Percentiles rank a stretch among this genome's conserved stretches.
Evolutionary conservation across 768 basidiomycete genomes (phyloP).

Genomic region (Tylopilus balloui): DNA sequence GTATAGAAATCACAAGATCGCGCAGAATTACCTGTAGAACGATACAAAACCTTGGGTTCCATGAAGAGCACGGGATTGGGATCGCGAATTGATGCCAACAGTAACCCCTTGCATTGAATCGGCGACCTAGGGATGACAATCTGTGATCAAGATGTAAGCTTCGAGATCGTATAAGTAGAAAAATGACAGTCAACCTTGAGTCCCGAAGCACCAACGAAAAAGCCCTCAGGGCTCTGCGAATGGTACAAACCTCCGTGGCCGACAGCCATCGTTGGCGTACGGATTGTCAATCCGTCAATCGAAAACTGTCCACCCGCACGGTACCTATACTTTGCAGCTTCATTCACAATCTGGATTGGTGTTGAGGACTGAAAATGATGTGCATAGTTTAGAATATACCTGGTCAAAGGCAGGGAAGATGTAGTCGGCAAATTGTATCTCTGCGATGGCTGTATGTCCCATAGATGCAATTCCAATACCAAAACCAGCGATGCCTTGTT

Average conservation of each 20-base stretch:
- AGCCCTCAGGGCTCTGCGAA: slow-evolving; percentile 93
- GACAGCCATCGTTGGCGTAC: slow-evolving; percentile 90
- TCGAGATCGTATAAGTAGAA: neutral
- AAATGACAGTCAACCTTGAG: slow-evolving; percentile 55
- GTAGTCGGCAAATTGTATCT: slow-evolving; percentile 89
- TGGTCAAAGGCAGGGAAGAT: slow-evolving; percentile 96
- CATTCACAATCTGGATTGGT: slow-evolving; percentile 74
- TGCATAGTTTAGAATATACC: slow-evolving; percentile 36
- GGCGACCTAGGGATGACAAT: slow-evolving; percentile 93
- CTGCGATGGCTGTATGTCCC: slow-evolving; percentile 93
- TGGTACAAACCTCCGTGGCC: slow-evolving; percentile 91
- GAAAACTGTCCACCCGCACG: slow-evolving; percentile 82
- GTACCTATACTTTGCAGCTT: slow-evolving; percentile 90
- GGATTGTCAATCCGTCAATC: slow-evolving; percentile 77
- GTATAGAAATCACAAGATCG: neutral
- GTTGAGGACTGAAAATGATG: neutral
- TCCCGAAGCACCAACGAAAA: slow-evolving; percentile 87
- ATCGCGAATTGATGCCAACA: slow-evolving; percentile 83
- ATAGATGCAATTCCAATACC: slow-evolving; percentile 88
- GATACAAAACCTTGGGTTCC: slow-evolving; percentile 92
- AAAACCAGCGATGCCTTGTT: slow-evolving; percentile 93
- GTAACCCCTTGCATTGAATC: slow-evolving; percentile 90
- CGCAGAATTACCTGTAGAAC: slow-evolving; percentile 61
- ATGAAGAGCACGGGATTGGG: slow-evolving; percentile 94
- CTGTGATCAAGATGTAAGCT: slow-evolving; percentile 14